Conservation (phyloP, 345 rosid species). For the Arabidopsis thaliana region TAIR10.1 NC_003071.7:16070501-16071000, state of each 20-base stretch:
- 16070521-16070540: constrained; percentile 18
- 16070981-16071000: too few relatives aligned
- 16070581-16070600: constrained; percentile 20
- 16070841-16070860: neutral
- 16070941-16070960: too few relatives aligned
- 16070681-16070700: neutral
- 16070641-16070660: constrained; percentile 42
- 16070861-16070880: too few relatives aligned
- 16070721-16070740: neutral
- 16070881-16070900: too few relatives aligned
- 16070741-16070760: neutral
- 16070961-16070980: too few relatives aligned
- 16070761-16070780: neutral
- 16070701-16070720: neutral
- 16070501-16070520: constrained; percentile 37
- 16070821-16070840: neutral
- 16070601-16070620: neutral
- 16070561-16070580: neutral
- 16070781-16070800: neutral
- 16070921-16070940: too few relatives aligned
- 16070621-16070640: neutral
- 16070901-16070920: too few relatives aligned
- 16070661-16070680: constrained; percentile 44
- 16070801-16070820: neutral
- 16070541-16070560: constrained; percentile 10